Evolutionary conservation across 768 basidiomycete genomes (phyloP).

Genomic region (Aureoboletus auriporus): DNA sequence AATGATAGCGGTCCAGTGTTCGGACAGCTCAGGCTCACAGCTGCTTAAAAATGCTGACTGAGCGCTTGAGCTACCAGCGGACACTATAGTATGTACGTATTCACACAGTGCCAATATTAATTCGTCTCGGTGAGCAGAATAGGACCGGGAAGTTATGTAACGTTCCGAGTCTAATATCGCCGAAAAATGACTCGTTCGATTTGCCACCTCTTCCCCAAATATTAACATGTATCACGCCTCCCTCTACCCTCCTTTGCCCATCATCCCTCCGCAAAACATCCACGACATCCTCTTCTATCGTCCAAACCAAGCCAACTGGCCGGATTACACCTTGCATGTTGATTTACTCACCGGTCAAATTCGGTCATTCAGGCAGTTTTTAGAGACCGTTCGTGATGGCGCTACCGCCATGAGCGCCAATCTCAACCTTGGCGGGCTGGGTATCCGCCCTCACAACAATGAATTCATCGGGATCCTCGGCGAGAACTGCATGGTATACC

Average conservation of each 20-base stretch:
- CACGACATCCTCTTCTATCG: conserved; percentile 53
- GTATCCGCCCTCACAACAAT: conserved; percentile 39
- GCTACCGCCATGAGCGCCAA: conserved; percentile 55
- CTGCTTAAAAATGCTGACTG: no score
- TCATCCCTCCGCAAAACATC: conserved; percentile 48
- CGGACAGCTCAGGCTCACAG: no score
- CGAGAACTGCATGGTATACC: conserved; percentile 58
- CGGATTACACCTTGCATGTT: conserved; percentile 53
- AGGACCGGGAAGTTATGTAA: no score
- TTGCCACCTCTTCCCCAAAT: no score
- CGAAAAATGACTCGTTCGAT: no score
- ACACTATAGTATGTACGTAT: no score
- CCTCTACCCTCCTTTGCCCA: conserved; percentile 48
- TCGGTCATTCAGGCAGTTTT: conserved; percentile 45
- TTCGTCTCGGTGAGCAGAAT: no score
- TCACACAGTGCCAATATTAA: no score
- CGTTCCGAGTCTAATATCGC: no score
- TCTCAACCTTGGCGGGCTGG: conserved; percentile 50
- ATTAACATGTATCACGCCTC: conserved; percentile 28
- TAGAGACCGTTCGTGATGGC: conserved; percentile 47
- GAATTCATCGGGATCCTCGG: conserved; percentile 69
- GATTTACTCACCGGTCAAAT: conserved; percentile 49
- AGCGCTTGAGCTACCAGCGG: no score
- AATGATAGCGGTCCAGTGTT: no score
- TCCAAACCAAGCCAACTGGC: conserved; percentile 52